phyloP scores from a whole-genome alignment of 768 basidiomycete genomes.

The Tulasnella sp. region DNA sequence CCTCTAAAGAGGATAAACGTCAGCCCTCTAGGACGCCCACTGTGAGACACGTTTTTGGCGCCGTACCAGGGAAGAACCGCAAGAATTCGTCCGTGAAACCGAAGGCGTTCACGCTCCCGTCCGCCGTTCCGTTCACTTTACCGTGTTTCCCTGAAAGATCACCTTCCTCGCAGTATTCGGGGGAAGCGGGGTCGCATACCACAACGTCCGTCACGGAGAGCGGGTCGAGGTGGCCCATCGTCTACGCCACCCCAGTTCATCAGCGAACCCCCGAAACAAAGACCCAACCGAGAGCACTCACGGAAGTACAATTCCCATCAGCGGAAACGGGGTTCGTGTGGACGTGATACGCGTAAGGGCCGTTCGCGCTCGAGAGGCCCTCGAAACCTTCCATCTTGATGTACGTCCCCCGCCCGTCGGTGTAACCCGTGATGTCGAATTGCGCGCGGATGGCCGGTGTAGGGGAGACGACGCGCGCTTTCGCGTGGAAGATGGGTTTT shows the following conservation, averaged over 20 bases:
- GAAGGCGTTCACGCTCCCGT: not conserved
- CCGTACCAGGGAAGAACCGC: slow-evolving; percentile 8
- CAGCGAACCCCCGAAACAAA: not conserved
- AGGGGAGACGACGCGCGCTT: not conserved
- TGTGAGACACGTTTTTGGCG: not conserved
- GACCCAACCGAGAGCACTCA: not conserved
- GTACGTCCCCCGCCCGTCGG: not conserved
- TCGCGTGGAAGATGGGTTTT: not conserved
- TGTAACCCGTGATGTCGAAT: not conserved
- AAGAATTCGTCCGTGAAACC: not conserved
- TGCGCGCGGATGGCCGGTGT: not conserved
- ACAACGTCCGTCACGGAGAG: not conserved
- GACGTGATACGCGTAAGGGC: slow-evolving; percentile 1
- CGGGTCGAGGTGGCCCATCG: slow-evolving; percentile 7
- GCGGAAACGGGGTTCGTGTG: slow-evolving; percentile 1
- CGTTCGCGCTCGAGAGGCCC: not conserved
- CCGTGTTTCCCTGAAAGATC: slow-evolving; percentile 8
- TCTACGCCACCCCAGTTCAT: not conserved
- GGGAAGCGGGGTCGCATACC: not conserved
- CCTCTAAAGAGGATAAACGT: not conserved
- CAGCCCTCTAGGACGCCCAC: not conserved
- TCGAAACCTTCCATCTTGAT: not conserved
- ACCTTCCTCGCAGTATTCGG: not conserved
- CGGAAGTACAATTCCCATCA: not conserved
- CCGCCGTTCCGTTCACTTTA: not conserved